Percentiles rank a stretch among this genome's conserved stretches.
These are phyloP conservation scores for Inonotus obliquus DNA, from an alignment of 1,284 basidiomycete species.

Conservation along the genomic window DNA sequence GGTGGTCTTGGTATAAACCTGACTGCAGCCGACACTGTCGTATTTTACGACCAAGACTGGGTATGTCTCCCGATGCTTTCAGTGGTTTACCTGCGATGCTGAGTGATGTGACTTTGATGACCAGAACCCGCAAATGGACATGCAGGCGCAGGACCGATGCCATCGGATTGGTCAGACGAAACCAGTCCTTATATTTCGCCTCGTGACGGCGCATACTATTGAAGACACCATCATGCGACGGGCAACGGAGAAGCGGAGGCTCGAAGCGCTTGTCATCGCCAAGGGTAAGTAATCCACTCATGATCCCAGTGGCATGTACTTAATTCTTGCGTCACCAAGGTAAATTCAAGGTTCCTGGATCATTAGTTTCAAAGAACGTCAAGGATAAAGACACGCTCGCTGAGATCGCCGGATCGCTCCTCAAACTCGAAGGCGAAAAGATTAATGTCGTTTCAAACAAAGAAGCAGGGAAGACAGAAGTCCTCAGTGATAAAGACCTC, in stretches of 20 bases:
- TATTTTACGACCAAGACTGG: constrained; percentile 96
- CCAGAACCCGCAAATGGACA: constrained; percentile 94
- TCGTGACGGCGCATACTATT: constrained; percentile 84
- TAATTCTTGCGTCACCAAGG: constrained; percentile 36
- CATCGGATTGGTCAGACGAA: constrained; percentile 93
- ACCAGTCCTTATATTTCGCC: constrained; percentile 84
- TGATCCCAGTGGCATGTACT: constrained; percentile 6
- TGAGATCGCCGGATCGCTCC: constrained; percentile 77
- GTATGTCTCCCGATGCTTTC: constrained; percentile 37
- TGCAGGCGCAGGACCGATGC: constrained; percentile 93
- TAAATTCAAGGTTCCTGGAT: constrained; percentile 71
- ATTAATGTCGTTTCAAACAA: constrained; percentile 82
- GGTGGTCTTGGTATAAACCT: constrained; percentile 93
- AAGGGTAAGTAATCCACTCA: constrained; percentile 51
- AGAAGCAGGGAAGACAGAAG: constrained; percentile 58
- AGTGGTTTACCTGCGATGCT: not conserved
- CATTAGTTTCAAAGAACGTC: constrained; percentile 34
- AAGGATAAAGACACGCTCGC: constrained; percentile 58
- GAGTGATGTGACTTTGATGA: constrained; percentile 11
- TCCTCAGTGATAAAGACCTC: constrained; percentile 80
- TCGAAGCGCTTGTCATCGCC: constrained; percentile 92
- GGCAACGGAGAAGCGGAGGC: constrained; percentile 83
- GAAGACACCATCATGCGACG: constrained; percentile 90
- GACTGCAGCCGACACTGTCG: constrained; percentile 90
- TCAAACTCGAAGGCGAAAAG: constrained; percentile 83